These are phyloP conservation scores for Nakazawaea holstii DNA, from an alignment of 805 yeast species.

Conservation along the genomic window DNA sequence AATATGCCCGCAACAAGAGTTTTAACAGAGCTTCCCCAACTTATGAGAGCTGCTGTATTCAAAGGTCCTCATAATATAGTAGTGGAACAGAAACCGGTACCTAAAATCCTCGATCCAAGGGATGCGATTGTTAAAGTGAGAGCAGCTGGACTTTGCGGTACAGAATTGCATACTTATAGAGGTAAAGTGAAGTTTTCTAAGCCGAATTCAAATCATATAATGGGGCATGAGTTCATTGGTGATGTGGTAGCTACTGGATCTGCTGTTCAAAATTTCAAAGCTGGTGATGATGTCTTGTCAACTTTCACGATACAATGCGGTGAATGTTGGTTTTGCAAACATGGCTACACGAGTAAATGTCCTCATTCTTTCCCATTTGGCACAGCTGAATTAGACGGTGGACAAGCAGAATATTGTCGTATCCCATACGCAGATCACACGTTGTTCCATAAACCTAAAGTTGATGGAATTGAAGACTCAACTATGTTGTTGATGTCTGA, in stretches of 20 bases:
- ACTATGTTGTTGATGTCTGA: conserved; percentile 56
- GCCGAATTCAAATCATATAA: conserved; percentile 35
- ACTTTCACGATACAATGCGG: conserved; percentile 56
- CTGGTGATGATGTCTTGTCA: conserved; percentile 43
- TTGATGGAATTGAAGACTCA: conserved; percentile 30
- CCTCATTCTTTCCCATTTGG: conserved; percentile 53
- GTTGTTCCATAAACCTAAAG: conserved; percentile 36
- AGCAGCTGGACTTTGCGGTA: conserved; percentile 48
- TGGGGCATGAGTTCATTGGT: conserved; percentile 50
- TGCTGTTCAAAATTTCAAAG: conserved; percentile 25
- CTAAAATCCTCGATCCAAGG: conserved; percentile 28
- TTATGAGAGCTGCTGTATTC: conserved; percentile 48
- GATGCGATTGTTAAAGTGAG: conserved; percentile 44
- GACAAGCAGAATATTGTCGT: conserved; percentile 56
- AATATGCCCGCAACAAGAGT: conserved; percentile 11
- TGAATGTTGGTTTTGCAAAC: conserved; percentile 50
- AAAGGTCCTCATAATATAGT: conserved; percentile 36
- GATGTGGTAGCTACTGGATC: conserved; percentile 34
- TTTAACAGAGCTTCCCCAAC: conserved; percentile 10
- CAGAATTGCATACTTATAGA: conserved; percentile 50
- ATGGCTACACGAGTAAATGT: conserved; percentile 52
- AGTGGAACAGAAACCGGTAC: conserved; percentile 34
- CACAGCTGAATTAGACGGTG: conserved; percentile 51
- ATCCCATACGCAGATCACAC: conserved; percentile 55
- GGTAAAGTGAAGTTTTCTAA: conserved; percentile 32